These are phyloP conservation scores for Tephrocybe sp. DNA, from an alignment of 768 basidiomycete species.

Conservation along the genomic window DNA sequence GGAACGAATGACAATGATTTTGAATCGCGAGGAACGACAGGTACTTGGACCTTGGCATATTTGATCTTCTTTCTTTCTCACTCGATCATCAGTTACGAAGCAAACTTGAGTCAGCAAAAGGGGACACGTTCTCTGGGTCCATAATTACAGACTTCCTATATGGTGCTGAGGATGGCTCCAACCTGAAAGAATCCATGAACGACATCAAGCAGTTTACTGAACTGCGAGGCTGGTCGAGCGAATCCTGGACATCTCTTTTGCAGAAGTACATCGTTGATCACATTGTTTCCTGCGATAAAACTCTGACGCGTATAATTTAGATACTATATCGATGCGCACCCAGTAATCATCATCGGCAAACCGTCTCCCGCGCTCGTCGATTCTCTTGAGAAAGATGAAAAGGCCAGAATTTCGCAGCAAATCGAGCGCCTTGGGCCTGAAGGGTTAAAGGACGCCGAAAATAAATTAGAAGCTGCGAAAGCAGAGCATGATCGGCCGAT, in stretches of 20 bases:
- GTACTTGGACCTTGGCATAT: conserved; percentile 30
- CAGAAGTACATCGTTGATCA: conserved; percentile 49
- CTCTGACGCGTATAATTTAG: conserved; percentile 39
- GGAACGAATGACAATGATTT: conserved; percentile 83
- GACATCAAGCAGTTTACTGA: conserved; percentile 72
- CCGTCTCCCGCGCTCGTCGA: conserved; percentile 85
- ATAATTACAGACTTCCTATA: conserved; percentile 88
- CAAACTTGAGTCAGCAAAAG: conserved; percentile 79
- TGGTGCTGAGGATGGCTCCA: conserved; percentile 78
- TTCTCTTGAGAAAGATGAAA: conserved; percentile 79
- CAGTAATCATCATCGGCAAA: conserved; percentile 79
- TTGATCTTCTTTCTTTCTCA: conserved; percentile 10
- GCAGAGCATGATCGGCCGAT: conserved; percentile 82
- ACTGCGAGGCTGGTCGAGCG: conserved; percentile 69
- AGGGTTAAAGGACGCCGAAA: conserved; percentile 71
- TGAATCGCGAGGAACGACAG: conserved; percentile 88
- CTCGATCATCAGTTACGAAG: conserved; percentile 64
- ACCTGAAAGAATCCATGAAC: conserved; percentile 70
- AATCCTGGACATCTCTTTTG: conserved; percentile 78
- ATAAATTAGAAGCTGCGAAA: conserved; percentile 79
- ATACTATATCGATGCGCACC: conserved; percentile 74
- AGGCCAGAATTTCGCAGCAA: conserved; percentile 70
- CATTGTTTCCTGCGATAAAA: not conserved
- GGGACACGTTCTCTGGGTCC: conserved; percentile 72
- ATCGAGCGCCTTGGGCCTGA: conserved; percentile 71